phyloP scores from a whole-genome alignment of 2,329 filamentous ascomycete genomes.

The Grosmannia huntii region DNA sequence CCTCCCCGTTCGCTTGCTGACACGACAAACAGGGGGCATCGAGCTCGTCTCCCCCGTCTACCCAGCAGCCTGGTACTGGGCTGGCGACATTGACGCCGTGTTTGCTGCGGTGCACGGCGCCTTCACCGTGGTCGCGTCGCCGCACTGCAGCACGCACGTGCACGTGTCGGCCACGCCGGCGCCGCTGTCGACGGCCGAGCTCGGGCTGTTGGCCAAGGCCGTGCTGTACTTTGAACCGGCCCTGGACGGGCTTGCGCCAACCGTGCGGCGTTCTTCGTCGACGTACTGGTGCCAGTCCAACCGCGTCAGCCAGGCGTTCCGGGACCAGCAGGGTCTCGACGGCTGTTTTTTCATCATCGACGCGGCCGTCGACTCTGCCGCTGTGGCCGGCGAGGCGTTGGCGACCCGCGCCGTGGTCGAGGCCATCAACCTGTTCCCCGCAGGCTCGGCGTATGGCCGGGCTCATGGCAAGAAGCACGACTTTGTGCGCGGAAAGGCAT shows the following conservation, averaged over 20 bases:
- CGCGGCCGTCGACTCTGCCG: conserved; percentile 9
- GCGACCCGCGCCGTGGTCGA: conserved; percentile 8
- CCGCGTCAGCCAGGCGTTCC: conserved; percentile 16
- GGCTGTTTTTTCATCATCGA: conserved; percentile 17
- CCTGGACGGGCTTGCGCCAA: conserved; percentile 20
- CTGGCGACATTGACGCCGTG: conserved; percentile 18
- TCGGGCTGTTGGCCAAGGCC: conserved; percentile 19
- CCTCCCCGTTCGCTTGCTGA: not conserved
- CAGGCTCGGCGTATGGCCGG: conserved; percentile 18
- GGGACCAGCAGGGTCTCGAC: conserved; percentile 5
- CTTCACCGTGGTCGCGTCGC: conserved; percentile 15
- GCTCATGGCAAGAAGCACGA: conserved; percentile 19
- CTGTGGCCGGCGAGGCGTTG: conserved; percentile 8
- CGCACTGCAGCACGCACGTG: conserved; percentile 24
- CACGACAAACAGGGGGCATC: conserved; percentile 4
- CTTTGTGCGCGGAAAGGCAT: conserved; percentile 25
- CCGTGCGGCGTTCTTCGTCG: conserved; percentile 12
- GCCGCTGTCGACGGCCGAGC: conserved; percentile 14
- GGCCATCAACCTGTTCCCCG: conserved; percentile 21
- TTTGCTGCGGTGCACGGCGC: conserved; percentile 16
- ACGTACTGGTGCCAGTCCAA: conserved; percentile 25
- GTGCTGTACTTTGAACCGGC: conserved; percentile 22
- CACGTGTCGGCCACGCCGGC: conserved; percentile 19
- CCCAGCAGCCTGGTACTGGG: conserved; percentile 16
- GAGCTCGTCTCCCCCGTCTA: conserved; percentile 23